A percentile compares a stretch with the other conserved stretches of the same genome.
These are phyloP conservation scores for Streptanthus diversifolius DNA, from an alignment of 345 rosid species.

Conservation along the genomic window DNA sequence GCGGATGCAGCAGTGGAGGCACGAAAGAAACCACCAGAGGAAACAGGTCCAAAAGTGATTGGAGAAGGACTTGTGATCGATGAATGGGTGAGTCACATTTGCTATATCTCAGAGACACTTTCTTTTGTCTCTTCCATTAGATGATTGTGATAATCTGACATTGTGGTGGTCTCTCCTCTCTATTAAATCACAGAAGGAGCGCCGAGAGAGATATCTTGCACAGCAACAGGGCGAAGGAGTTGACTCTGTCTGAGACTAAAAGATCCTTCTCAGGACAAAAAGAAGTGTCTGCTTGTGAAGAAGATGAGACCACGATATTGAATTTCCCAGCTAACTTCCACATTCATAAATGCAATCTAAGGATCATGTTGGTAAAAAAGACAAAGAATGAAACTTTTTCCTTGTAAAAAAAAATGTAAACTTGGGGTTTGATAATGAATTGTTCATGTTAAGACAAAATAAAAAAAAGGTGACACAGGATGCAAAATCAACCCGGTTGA, in stretches of 20 bases:
- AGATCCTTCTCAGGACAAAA: constrained; percentile 3
- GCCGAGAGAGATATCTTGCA: constrained; percentile 94
- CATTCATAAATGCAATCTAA: constrained; percentile 24
- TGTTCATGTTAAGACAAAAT: constrained; percentile 20
- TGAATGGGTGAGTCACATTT: constrained; percentile 77
- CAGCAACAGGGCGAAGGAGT: constrained; percentile 70
- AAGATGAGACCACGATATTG: constrained; percentile 15
- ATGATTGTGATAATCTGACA: not conserved
- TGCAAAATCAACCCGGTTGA: not conserved
- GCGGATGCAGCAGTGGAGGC: constrained; percentile 88
- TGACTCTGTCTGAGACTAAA: constrained; percentile 54
- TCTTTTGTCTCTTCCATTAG: not conserved
- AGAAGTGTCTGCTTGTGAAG: constrained; percentile 4
- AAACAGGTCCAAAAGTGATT: constrained; percentile 70
- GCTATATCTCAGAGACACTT: not conserved
- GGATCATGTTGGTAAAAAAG: constrained; percentile 18
- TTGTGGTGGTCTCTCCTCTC: not conserved
- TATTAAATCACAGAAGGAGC: constrained; percentile 61
- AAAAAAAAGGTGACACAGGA: not conserved
- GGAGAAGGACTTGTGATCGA: constrained; percentile 99
- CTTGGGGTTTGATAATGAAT: constrained; percentile 25
- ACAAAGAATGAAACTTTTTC: constrained; percentile 4
- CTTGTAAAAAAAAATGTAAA: constrained; percentile 28
- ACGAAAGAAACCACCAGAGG: constrained; percentile 79
- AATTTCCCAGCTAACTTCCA: constrained; percentile 30